Conservation (phyloP, 2,329 filamentous ascomycete species). For the Neopestalotiopsis sp. region DNA sequence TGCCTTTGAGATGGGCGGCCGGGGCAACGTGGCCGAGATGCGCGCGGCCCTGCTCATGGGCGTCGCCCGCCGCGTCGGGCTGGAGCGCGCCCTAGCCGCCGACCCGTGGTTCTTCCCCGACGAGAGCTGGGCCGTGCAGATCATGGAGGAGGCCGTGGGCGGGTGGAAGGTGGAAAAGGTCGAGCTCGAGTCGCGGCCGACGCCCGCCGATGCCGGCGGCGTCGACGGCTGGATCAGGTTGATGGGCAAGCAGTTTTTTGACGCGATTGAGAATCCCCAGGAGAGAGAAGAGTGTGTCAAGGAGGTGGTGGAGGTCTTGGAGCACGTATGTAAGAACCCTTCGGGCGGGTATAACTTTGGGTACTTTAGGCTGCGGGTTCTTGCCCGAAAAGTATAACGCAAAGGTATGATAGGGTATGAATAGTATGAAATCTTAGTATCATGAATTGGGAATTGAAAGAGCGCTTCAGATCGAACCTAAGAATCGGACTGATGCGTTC, state of each 20-base stretch:
- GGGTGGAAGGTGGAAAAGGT: constrained; percentile 56
- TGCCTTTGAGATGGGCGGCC: constrained; percentile 74
- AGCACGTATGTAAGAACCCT: constrained; percentile 59
- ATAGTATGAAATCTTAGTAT: not conserved
- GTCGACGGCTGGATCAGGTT: constrained; percentile 70
- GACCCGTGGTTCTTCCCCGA: constrained; percentile 78
- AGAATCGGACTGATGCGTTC: too few species aligned
- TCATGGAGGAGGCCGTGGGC: constrained; percentile 48
- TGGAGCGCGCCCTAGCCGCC: constrained; percentile 52
- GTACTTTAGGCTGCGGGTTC: constrained; percentile 60
- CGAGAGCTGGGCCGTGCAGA: constrained; percentile 58
- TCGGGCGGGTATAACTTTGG: constrained; percentile 61
- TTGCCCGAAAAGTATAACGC: constrained; percentile 45
- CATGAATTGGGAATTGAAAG: not conserved
- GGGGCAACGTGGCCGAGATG: constrained; percentile 71
- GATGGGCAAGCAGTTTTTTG: constrained; percentile 66
- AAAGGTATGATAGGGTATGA: not conserved
- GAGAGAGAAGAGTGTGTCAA: constrained; percentile 58
- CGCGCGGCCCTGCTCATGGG: constrained; percentile 61
- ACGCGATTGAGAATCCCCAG: constrained; percentile 50
- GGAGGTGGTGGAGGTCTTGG: constrained; percentile 61
- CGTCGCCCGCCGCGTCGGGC: constrained; percentile 55
- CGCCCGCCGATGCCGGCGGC: constrained; percentile 61
- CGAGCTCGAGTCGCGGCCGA: constrained; percentile 71
- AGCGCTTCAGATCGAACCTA: not conserved